Evolutionary conservation across 805 yeast species (phyloP), one percentile per base, ranked within the genome.

Genomic region (Candida silvatica): DNA sequence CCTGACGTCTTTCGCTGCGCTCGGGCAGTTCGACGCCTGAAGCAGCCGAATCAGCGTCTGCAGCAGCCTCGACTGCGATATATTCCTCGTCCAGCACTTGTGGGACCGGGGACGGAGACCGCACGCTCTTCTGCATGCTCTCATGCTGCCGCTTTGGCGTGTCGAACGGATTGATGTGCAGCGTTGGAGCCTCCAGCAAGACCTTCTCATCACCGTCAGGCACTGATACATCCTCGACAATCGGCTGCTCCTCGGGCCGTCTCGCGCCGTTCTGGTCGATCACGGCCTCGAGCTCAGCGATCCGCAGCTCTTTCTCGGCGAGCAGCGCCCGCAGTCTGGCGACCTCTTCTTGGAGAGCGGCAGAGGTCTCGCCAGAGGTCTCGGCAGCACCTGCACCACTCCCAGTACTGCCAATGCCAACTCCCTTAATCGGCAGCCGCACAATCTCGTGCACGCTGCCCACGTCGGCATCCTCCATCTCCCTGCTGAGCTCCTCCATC

Each of bases 401-500:
- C n/a, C n/a, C n/a, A n/a, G n/a, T n/a, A n/a, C n/a, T n/a, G n/a
- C n/a, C n/a, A n/a, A n/a, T n/a, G n/a, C n/a, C 15, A n/a, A 31
- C 7, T 15, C 24, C 34, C 28, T 31, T 27, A n/a, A 31, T 31
- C 4, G 35, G 35, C 7, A 32, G 20, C 22, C 22, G 6, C 9
- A 32, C 29, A 12, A 32, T 8, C 11, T 32, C 29, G 18, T 32
- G 35, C 17, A 32, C 29, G 15, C 35, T 32, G 19, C 35, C 35
- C 16, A 31, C n/a, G n/a, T n/a, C n/a, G n/a, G n/a, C n/a, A n/a
- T n/a, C n/a, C n/a, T n/a, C n/a, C n/a, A n/a, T n/a, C n/a, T n/a
- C n/a, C n/a, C n/a, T n/a, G n/a, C n/a, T n/a, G n/a, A n/a, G n/a
- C 5, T 31, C 34, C 17, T 17, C 31, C 18, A 29, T 29, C 17